phyloP scores from a whole-genome alignment of 257 asterid genomes.

The Ligustrum vulgare region DNA sequence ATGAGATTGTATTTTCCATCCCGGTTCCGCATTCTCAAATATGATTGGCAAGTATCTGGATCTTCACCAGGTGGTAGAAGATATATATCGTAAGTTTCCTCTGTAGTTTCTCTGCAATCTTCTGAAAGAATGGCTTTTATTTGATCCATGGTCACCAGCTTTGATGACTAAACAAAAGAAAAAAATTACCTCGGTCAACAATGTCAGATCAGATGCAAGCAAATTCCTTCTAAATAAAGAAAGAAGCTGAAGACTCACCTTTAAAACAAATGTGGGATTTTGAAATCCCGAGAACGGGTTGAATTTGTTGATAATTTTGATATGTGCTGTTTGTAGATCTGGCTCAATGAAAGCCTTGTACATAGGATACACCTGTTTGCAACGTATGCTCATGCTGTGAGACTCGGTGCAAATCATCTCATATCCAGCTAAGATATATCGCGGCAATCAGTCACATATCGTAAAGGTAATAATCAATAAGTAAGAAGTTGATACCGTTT shows the following conservation, averaged over 20 bases:
- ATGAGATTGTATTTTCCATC: slow-evolving; percentile 97
- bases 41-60: slow-evolving; percentile 98
- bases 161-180: slow-evolving; percentile 62
- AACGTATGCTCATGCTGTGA: slow-evolving; percentile 26
- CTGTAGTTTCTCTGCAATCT: slow-evolving; percentile 60
- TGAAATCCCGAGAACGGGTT: slow-evolving; percentile 98
- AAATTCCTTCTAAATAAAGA: slow-evolving; percentile 9
- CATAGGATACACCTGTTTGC: slow-evolving; percentile 91
- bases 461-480: slow-evolving; percentile 5
- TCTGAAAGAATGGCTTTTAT: slow-evolving; percentile 68
- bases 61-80: slow-evolving; percentile 99
- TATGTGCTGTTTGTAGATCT: slow-evolving; percentile 91
- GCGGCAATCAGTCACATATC: slow-evolving; percentile 13
- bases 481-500: slow-evolving; percentile 53
- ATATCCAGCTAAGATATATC: slow-evolving; percentile 7
- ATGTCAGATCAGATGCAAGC: slow-evolving; percentile 18
- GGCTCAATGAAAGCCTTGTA: slow-evolving; percentile 99
- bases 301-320: slow-evolving; percentile 85
- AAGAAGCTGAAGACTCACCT: slow-evolving; percentile 49
- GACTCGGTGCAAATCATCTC: slow-evolving; percentile 19
- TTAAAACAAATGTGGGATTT: slow-evolving; percentile 82
- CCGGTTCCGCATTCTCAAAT: slow-evolving; percentile 95
- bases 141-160: slow-evolving; percentile 63
- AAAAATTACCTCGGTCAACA: slow-evolving; percentile 20
- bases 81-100: slow-evolving; percentile 96